These are phyloP conservation scores for Pisolithus orientalis DNA, from an alignment of 768 basidiomycete species.

Conservation along the genomic window DNA sequence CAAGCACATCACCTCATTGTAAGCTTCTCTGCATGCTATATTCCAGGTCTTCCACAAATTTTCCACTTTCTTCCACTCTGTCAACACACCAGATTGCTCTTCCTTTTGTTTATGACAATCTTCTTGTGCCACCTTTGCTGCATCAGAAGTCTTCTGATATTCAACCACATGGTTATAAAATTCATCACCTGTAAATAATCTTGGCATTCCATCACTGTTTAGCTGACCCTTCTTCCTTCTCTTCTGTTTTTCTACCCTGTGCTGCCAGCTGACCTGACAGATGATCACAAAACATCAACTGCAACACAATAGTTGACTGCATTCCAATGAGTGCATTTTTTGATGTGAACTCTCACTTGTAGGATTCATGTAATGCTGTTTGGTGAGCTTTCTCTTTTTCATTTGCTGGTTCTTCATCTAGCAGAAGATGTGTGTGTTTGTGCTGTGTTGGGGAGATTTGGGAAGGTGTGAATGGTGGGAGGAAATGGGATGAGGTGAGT, in stretches of 20 bases:
- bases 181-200: not conserved
- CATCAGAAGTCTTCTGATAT: too few species aligned
- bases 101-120: too few species aligned
- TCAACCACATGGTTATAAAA: not conserved
- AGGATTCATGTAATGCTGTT: slow-evolving; percentile 1
- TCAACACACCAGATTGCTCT: too few species aligned
- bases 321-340: slow-evolving; percentile 7
- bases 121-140: too few species aligned
- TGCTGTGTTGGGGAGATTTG: too few species aligned
- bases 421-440: too few species aligned
- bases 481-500: not conserved
- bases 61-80: too few species aligned
- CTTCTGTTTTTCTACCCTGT: slow-evolving; percentile 7
- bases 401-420: not conserved
- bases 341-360: not conserved
- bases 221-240: not conserved
- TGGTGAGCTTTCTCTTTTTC: not conserved
- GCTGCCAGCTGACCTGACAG: slow-evolving; percentile 8
- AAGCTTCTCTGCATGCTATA: too few species aligned
- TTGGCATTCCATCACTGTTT: not conserved
- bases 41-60: too few species aligned
- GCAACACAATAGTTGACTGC: slow-evolving; percentile 10
- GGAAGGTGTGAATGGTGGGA: not conserved
- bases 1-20: too few species aligned
- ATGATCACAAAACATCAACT: slow-evolving; percentile 8